phyloP scores from a whole-genome alignment of 2,329 filamentous ascomycete genomes.

The Cladophialophora psammophila region DNA sequence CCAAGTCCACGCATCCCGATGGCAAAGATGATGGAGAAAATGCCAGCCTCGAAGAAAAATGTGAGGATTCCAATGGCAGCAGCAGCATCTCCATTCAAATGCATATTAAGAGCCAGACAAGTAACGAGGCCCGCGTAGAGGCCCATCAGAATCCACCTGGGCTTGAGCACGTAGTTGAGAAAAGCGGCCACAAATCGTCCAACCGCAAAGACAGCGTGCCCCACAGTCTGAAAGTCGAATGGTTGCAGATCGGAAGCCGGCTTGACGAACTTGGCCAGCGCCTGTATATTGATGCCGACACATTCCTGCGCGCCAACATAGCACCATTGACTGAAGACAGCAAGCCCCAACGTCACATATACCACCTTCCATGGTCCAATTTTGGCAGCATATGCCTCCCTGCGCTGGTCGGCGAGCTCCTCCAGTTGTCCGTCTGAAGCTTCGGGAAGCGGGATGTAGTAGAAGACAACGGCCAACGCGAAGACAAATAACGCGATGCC shows the following conservation, averaged over 20 bases:
- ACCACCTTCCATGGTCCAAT: constrained; percentile 58
- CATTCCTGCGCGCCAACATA: constrained; percentile 69
- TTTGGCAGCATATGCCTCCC: constrained; percentile 57
- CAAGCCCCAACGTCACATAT: constrained; percentile 64
- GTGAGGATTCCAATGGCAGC: constrained; percentile 60
- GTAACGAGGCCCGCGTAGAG: constrained; percentile 62
- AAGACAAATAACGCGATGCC: constrained; percentile 69
- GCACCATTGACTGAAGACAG: constrained; percentile 64
- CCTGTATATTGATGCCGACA: constrained; percentile 57
- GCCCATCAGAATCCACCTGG: constrained; percentile 63
- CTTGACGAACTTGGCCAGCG: constrained; percentile 53
- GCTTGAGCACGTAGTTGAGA: constrained; percentile 62
- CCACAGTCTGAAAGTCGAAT: constrained; percentile 60
- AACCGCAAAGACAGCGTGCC: constrained; percentile 64
- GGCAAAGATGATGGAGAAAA: constrained; percentile 66
- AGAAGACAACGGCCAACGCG: constrained; percentile 65
- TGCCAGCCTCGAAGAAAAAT: constrained; percentile 67
- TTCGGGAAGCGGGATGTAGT: constrained; percentile 68
- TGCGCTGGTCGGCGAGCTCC: constrained; percentile 59
- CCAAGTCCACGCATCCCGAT: constrained; percentile 66
- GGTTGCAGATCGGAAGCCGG: constrained; percentile 41
- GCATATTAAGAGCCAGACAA: constrained; percentile 61
- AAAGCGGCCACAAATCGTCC: constrained; percentile 65
- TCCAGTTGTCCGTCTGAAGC: constrained; percentile 68
- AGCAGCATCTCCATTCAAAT: constrained; percentile 53